Conservation (phyloP, 495 filamentous ascomycete genomes). For the Penicillium alfredii region DNA sequence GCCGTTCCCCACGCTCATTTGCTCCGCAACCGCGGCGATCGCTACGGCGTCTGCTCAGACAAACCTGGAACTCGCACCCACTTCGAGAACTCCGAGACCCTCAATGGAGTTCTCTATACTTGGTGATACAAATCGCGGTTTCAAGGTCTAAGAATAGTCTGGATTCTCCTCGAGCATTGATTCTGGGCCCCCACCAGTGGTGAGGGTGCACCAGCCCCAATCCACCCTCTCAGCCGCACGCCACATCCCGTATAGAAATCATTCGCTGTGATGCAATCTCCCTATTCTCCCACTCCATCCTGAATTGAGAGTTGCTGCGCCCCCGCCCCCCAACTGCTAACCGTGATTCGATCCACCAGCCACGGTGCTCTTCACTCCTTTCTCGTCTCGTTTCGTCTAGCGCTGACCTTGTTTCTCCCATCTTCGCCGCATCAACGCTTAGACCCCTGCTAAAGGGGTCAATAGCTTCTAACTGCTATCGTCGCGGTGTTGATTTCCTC, state of each 20-base stretch:
- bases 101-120: slow-evolving; percentile 8
- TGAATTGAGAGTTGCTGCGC: too few species aligned
- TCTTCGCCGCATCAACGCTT: too few species aligned
- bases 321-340: slow-evolving; percentile 7
- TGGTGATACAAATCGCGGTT: slow-evolving; percentile 7
- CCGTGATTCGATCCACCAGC: slow-evolving; percentile 20
- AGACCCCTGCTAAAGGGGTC: too few species aligned
- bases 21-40: slow-evolving; percentile 10
- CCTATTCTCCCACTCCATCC: too few species aligned
- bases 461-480: too few species aligned
- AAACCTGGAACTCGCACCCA: slow-evolving; percentile 4
- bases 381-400: not conserved
- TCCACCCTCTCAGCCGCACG: slow-evolving; percentile 14
- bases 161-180: slow-evolving; percentile 1
- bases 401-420: slow-evolving; percentile 1
- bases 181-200: slow-evolving; percentile 17
- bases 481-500: too few species aligned
- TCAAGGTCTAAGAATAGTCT: slow-evolving; percentile 19
- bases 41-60: slow-evolving; percentile 19
- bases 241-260: slow-evolving; percentile 14
- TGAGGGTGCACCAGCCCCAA: slow-evolving; percentile 12
- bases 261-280: too few species aligned
- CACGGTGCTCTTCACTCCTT: slow-evolving; percentile 9
- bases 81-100: slow-evolving; percentile 1
- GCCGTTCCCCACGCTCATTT: slow-evolving; percentile 9